phyloP scores from a whole-genome alignment of 2,329 filamentous ascomycete species.

The Botrytis cinerea region DNA sequence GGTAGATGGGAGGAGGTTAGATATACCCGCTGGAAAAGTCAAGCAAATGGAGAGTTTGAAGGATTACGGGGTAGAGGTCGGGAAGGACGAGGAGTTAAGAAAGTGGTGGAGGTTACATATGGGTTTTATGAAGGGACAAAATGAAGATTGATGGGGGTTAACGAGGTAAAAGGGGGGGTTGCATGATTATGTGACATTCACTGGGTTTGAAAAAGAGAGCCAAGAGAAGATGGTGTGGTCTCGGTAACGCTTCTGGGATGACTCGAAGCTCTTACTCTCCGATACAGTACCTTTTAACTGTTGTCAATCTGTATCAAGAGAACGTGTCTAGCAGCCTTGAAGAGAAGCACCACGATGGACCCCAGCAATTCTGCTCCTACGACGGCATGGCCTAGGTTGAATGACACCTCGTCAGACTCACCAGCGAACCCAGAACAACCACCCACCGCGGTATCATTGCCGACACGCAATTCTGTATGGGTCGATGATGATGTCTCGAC shows the following conservation, averaged over 20 bases:
- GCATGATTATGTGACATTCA: conserved; percentile 10
- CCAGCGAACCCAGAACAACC: neutral
- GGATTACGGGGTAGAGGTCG: conserved; percentile 33
- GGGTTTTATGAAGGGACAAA: conserved; percentile 29
- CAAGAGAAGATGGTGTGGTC: neutral
- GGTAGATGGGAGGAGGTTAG: conserved; percentile 26
- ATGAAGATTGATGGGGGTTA: neutral
- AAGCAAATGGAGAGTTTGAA: conserved; percentile 34
- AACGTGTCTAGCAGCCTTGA: neutral
- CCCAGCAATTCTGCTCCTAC: neutral
- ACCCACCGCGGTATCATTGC: neutral
- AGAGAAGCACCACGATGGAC: neutral
- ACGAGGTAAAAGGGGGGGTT: neutral
- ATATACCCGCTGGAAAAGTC: conserved; percentile 30
- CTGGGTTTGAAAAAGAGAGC: neutral
- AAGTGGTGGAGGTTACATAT: conserved; percentile 38
- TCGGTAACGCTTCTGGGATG: neutral
- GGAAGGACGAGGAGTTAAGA: conserved; percentile 30
- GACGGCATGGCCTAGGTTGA: conserved; percentile 9
- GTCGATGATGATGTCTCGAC: neutral
- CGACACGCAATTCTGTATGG: neutral
- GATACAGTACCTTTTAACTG: neutral
- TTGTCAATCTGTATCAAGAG: accelerated
- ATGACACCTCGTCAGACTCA: neutral
- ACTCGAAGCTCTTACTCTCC: neutral